Percentiles rank a stretch among this genome's conserved stretches.
These are phyloP conservation scores for Agaricus subrufescens DNA, from an alignment of 768 basidiomycete genomes.

Conservation along the genomic window DNA sequence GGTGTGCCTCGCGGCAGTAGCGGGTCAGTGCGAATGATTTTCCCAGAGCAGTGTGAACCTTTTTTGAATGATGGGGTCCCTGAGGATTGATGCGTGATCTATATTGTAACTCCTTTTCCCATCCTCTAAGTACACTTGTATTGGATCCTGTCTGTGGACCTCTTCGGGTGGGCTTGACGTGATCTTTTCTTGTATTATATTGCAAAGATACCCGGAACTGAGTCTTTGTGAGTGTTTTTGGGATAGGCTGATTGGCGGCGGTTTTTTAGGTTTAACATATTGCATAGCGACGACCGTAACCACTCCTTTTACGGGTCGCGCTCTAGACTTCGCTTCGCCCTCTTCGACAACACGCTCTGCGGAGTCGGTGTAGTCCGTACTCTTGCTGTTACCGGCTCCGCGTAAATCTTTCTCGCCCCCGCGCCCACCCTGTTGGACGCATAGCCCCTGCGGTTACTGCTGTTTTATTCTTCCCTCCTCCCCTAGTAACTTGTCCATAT, in stretches of 20 bases:
- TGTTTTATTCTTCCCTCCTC: too few species aligned
- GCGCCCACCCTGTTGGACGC: too few species aligned
- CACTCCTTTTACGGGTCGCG: background rate
- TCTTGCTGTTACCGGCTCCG: too few species aligned
- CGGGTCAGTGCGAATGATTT: too few species aligned
- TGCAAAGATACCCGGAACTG: background rate
- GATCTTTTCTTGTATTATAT: background rate
- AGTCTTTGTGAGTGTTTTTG: constrained; percentile 3
- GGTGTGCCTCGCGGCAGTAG: too few species aligned
- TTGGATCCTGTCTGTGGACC: too few species aligned
- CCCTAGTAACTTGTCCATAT: too few species aligned
- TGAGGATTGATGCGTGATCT: background rate
- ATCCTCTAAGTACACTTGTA: background rate
- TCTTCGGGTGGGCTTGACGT: too few species aligned
- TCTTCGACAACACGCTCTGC: background rate
- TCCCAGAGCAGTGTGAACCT: background rate
- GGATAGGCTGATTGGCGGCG: background rate
- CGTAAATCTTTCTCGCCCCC: too few species aligned
- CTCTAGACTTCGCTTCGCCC: background rate
- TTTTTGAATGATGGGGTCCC: constrained; percentile 6
- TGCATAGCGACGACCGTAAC: constrained; percentile 7
- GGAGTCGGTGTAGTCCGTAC: too few species aligned
- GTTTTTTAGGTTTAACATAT: constrained; percentile 2
- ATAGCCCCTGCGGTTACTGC: too few species aligned
- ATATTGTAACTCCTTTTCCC: background rate